phyloP scores from a whole-genome alignment of 331 rosid species.

The Acacia pycnantha region DNA sequence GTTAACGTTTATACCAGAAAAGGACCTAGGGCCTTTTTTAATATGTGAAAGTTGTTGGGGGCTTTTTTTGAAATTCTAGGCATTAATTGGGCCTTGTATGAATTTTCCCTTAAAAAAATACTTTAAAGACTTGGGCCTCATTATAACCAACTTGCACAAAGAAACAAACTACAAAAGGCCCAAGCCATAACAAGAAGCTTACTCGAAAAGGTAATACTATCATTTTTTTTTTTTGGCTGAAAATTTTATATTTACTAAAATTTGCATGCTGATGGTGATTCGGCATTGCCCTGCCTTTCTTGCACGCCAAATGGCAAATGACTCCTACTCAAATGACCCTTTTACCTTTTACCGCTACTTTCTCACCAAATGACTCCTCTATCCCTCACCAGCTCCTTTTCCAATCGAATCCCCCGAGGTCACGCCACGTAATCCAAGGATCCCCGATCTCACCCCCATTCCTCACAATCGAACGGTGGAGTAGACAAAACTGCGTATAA shows the following conservation, averaged over 20 bases:
- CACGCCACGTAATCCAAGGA: background rate
- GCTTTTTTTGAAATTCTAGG: no score
- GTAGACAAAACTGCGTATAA: rapidly evolving
- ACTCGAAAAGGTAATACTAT: background rate
- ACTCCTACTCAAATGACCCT: background rate
- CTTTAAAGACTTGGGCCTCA: no score
- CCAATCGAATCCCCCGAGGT: background rate
- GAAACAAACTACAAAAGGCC: background rate
- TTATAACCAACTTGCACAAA: no score
- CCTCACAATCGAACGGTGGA: background rate
- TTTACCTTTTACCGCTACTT: background rate
- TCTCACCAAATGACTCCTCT: background rate
- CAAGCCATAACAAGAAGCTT: background rate
- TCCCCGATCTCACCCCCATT: no score
- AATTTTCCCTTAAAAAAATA: no score
- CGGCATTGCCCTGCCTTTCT: no score
- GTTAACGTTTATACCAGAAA: no score
- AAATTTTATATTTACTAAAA: no score
- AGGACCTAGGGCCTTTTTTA: no score
- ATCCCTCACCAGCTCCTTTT: background rate
- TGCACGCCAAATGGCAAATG: background rate
- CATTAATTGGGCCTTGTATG: no score
- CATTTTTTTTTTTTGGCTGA: background rate
- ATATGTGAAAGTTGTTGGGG: no score
- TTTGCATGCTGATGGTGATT: no score